Percentiles rank a stretch among this genome's conserved stretches.
Conservation (phyloP, 495 filamentous ascomycete species). For the Penicillium canescens region DNA sequence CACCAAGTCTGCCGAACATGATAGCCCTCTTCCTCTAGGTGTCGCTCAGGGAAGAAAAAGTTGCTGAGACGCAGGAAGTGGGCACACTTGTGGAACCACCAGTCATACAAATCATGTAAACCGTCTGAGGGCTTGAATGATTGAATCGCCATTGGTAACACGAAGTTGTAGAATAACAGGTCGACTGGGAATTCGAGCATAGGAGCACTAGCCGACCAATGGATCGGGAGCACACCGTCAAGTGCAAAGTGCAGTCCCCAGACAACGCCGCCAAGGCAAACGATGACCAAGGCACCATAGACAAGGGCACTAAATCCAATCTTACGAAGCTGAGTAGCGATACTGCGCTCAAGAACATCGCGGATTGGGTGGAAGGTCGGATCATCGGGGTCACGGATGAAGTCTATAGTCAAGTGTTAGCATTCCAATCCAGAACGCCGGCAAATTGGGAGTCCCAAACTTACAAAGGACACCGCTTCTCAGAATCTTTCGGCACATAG, state of each 20-base stretch:
- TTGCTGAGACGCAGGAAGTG: constrained; percentile 76
- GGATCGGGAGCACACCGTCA: constrained; percentile 77
- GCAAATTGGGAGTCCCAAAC: constrained; percentile 22
- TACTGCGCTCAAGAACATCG: constrained; percentile 91
- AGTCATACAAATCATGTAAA: constrained; percentile 81
- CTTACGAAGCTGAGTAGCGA: constrained; percentile 91
- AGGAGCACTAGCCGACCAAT: constrained; percentile 87
- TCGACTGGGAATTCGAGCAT: constrained; percentile 94
- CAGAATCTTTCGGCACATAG: constrained; percentile 99
- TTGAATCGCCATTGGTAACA: constrained; percentile 81
- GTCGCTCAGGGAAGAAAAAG: constrained; percentile 87
- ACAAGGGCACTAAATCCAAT: constrained; percentile 95
- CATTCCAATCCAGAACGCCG: background rate
- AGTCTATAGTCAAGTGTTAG: constrained; percentile 56
- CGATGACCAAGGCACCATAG: constrained; percentile 87
- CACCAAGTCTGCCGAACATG: constrained; percentile 57
- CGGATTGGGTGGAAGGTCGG: constrained; percentile 97
- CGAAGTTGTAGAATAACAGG: constrained; percentile 92
- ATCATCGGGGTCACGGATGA: constrained; percentile 98
- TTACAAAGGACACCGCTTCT: constrained; percentile 86
- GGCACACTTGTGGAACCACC: constrained; percentile 95
- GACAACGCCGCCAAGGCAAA: constrained; percentile 93
- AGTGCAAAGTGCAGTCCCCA: constrained; percentile 77
- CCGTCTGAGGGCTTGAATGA: constrained; percentile 82
- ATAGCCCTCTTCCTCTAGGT: constrained; percentile 78